phyloP scores from a whole-genome alignment of 495 filamentous ascomycete species.

The Talaromyces thailandensis region DNA sequence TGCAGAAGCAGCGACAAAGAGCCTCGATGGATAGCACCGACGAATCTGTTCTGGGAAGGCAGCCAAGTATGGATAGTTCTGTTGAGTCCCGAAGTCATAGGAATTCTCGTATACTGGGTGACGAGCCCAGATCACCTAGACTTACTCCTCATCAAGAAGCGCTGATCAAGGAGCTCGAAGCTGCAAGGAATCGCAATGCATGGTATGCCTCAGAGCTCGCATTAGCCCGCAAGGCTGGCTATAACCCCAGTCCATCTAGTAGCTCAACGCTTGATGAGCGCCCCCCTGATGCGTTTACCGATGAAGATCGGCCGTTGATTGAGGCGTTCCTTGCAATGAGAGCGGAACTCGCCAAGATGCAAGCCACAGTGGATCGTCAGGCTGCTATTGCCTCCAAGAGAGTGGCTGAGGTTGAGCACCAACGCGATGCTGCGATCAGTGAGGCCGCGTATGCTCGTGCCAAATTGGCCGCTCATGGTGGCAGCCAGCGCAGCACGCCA shows the following conservation, averaged over 20 bases:
- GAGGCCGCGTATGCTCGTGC: slow-evolving; percentile 94
- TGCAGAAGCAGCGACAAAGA: slow-evolving; percentile 32
- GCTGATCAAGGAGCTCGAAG: slow-evolving; percentile 74
- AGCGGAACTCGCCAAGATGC: slow-evolving; percentile 72
- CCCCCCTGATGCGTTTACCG: slow-evolving; percentile 65
- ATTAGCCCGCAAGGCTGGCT: slow-evolving; percentile 79
- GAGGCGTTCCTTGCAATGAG: slow-evolving; percentile 91
- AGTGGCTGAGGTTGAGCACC: slow-evolving; percentile 87
- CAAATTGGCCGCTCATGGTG: slow-evolving; percentile 74
- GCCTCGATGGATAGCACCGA: slow-evolving; percentile 37
- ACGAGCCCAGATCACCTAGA: slow-evolving; percentile 37
- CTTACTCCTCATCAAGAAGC: slow-evolving; percentile 41
- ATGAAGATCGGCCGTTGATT: slow-evolving; percentile 84
- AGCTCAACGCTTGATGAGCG: slow-evolving; percentile 70
- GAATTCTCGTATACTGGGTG: slow-evolving; percentile 28
- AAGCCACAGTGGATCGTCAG: slow-evolving; percentile 79
- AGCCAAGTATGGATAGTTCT: slow-evolving; percentile 35
- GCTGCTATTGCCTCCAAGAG: slow-evolving; percentile 73
- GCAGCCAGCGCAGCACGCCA: slow-evolving; percentile 61
- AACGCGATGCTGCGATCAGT: slow-evolving; percentile 81
- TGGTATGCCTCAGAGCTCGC: slow-evolving; percentile 97
- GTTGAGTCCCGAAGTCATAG: slow-evolving; percentile 30
- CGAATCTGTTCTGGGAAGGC: slow-evolving; percentile 35
- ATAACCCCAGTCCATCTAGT: slow-evolving; percentile 61
- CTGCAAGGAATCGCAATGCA: slow-evolving; percentile 73